Evolutionary conservation across 2,329 filamentous ascomycete species (phyloP).

Genomic region (Didymella pomorum): DNA sequence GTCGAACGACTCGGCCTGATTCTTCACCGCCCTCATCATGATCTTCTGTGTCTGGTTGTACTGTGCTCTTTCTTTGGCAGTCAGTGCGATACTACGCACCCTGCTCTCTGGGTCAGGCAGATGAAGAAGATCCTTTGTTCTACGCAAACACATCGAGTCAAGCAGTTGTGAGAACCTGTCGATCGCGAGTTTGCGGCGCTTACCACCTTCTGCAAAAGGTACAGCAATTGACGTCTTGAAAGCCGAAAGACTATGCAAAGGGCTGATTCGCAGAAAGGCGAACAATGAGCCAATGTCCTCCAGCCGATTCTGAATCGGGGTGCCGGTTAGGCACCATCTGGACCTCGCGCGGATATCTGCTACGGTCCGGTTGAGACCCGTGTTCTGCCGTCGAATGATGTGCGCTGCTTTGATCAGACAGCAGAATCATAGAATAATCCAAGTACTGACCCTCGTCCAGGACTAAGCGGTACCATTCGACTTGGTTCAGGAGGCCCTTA

Average conservation of each 20-base stretch:
- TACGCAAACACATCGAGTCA: slow-evolving; percentile 53
- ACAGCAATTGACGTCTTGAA: slow-evolving; percentile 57
- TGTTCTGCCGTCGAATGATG: slow-evolving; percentile 59
- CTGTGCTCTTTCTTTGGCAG: slow-evolving; percentile 39
- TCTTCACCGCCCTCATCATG: slow-evolving; percentile 51
- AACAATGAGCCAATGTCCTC: slow-evolving; percentile 62
- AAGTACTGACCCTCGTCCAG: slow-evolving; percentile 47
- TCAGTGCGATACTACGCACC: slow-evolving; percentile 45
- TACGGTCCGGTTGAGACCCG: slow-evolving; percentile 56
- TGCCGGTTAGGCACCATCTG: slow-evolving; percentile 54
- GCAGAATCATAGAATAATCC: too few relatives aligned
- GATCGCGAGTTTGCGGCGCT: slow-evolving; percentile 30
- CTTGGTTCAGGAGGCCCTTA: slow-evolving; percentile 23
- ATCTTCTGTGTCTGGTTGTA: slow-evolving; percentile 44
- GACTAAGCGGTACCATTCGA: slow-evolving; percentile 43
- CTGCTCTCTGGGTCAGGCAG: slow-evolving; percentile 45
- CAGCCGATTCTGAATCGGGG: slow-evolving; percentile 62
- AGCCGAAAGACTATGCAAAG: slow-evolving; percentile 52
- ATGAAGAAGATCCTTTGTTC: slow-evolving; percentile 53
- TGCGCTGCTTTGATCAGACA: too few relatives aligned
- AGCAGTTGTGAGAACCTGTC: slow-evolving; percentile 41
- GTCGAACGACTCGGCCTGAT: slow-evolving; percentile 50
- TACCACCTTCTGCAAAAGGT: slow-evolving; percentile 49
- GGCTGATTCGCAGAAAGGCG: slow-evolving; percentile 56
- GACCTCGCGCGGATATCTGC: slow-evolving; percentile 53